phyloP scores from a whole-genome alignment of 805 yeast species.

The Candida taoyuanica region DNA sequence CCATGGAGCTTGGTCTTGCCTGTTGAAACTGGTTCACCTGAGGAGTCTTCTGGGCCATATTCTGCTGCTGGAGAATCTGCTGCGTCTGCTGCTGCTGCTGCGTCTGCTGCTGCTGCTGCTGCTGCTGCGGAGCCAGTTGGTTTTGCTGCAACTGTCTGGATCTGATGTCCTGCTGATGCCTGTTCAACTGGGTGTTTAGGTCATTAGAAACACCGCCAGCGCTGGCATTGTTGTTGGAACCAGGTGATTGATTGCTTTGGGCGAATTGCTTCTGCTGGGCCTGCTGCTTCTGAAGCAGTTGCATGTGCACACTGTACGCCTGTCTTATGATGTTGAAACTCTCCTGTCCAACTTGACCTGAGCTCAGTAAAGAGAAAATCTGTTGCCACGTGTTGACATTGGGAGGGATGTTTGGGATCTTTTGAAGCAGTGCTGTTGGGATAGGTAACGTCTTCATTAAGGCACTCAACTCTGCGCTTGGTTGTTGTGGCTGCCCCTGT shows the following conservation, averaged over 20 bases:
- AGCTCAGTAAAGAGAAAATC: slow-evolving; percentile 57
- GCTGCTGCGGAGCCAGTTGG: slow-evolving; percentile 24
- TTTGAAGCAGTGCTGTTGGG: slow-evolving; percentile 59
- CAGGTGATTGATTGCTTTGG: slow-evolving; percentile 29
- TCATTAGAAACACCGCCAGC: slow-evolving; percentile 3
- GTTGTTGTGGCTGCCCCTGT: slow-evolving; percentile 4
- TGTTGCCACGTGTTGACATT: slow-evolving; percentile 79
- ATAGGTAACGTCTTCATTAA: slow-evolving; percentile 59
- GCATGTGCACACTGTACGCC: slow-evolving; percentile 64
- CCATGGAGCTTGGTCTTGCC: slow-evolving; percentile 1
- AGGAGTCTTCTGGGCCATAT: slow-evolving; percentile 21
- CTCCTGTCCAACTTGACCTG: slow-evolving; percentile 53
- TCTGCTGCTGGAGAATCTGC: slow-evolving; percentile 31
- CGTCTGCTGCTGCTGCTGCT: slow-evolving; percentile 21
- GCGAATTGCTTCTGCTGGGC: slow-evolving; percentile 33
- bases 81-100: slow-evolving; percentile 28
- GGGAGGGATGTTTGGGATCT: slow-evolving; percentile 74
- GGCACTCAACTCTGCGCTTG: slow-evolving; percentile 33
- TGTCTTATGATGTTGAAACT: slow-evolving; percentile 57
- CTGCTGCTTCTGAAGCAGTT: slow-evolving; percentile 44
- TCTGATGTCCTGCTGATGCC: slow-evolving; percentile 32
- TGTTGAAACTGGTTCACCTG: slow-evolving; percentile 24
- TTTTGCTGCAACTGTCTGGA: slow-evolving; percentile 31
- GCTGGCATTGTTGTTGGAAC: slow-evolving; percentile 1
- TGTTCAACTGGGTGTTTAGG: slow-evolving; percentile 23